A percentile compares a stretch with the other conserved stretches of the same genome.
These are phyloP conservation scores for Torulaspora maleeae DNA, from an alignment of 805 yeast species.

Conservation along the genomic window DNA sequence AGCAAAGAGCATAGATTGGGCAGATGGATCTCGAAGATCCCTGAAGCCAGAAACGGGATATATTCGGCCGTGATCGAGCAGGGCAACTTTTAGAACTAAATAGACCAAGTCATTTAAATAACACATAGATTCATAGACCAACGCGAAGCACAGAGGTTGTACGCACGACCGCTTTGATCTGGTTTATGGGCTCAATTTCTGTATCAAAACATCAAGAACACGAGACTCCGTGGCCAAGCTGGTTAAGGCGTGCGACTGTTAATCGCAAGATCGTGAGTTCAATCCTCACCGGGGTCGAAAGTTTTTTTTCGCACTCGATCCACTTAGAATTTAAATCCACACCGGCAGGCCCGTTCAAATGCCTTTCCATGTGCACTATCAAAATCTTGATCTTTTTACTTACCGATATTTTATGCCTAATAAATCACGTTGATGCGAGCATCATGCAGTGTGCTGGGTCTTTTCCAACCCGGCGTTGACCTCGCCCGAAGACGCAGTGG, in stretches of 20 bases:
- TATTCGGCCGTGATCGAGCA: constrained; percentile 49
- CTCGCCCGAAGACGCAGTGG: constrained; percentile 9
- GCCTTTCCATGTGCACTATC: background rate
- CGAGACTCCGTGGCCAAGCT: constrained; percentile 54
- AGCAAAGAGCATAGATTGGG: constrained; percentile 87
- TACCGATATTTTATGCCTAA: constrained; percentile 3
- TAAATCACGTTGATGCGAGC: background rate
- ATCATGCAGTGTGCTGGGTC: constrained; percentile 4
- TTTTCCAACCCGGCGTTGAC: constrained; percentile 6
- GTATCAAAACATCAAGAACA: background rate
- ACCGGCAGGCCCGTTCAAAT: too few relatives aligned
- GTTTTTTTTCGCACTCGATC: constrained; percentile 15
- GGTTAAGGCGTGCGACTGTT: constrained; percentile 62
- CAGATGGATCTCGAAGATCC: constrained; percentile 66
- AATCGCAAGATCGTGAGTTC: constrained; percentile 62
- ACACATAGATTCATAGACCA: background rate
- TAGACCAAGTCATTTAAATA: background rate
- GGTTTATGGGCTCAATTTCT: too few relatives aligned
- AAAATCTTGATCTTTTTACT: background rate
- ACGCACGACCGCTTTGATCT: too few relatives aligned
- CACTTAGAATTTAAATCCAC: too few relatives aligned
- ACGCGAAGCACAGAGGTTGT: background rate
- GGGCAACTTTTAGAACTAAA: constrained; percentile 25
- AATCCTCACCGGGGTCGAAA: constrained; percentile 53
- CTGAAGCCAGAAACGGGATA: constrained; percentile 71